These are phyloP conservation scores for Vanrija pseudolonga DNA, from an alignment of 1,284 basidiomycete species.

Conservation along the genomic window DNA sequence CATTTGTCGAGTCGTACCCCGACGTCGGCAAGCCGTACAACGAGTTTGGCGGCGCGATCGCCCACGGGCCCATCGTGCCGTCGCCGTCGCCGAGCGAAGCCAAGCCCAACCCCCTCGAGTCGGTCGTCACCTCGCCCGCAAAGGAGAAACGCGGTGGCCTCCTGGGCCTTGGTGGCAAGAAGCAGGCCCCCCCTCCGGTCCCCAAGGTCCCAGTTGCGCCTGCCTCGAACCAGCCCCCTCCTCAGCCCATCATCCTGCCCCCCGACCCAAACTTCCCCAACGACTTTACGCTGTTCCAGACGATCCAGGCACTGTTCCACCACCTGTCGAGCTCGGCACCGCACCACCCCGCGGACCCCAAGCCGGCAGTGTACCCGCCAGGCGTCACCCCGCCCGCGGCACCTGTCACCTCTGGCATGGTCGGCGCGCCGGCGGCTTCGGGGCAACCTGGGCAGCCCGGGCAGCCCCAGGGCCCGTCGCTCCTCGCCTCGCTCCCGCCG, in stretches of 20 bases:
- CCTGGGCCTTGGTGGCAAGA: conserved; percentile 13
- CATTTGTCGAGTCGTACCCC: conserved; percentile 63
- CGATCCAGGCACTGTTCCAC: conserved; percentile 82
- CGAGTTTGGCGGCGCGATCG: conserved; percentile 29
- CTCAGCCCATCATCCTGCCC: conserved; percentile 17
- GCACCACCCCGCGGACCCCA: conserved; percentile 42
- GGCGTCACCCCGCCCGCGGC: neutral
- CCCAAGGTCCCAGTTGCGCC: no score
- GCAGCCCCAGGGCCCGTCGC: conserved; percentile 33
- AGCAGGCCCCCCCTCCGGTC: neutral
- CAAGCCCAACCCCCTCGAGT: conserved; percentile 27
- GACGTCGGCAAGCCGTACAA: conserved; percentile 37
- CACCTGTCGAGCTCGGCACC: conserved; percentile 57
- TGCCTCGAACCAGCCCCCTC: conserved; percentile 4
- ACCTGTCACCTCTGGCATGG: conserved; percentile 1
- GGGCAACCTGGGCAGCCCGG: neutral
- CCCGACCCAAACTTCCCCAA: conserved; percentile 56
- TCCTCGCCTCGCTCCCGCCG: conserved; percentile 43
- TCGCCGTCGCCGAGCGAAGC: conserved; percentile 2
- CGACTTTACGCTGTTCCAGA: conserved; percentile 77
- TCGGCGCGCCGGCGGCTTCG: neutral
- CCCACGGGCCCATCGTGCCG: conserved; percentile 10
- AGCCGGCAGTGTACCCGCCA: conserved; percentile 11
- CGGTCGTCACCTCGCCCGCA: conserved; percentile 2
- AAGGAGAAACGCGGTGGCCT: conserved; percentile 25